Base-by-base conservation (phyloP, 2,329 filamentous ascomycete genomes). In the Fusarium verticillioides region DNA sequence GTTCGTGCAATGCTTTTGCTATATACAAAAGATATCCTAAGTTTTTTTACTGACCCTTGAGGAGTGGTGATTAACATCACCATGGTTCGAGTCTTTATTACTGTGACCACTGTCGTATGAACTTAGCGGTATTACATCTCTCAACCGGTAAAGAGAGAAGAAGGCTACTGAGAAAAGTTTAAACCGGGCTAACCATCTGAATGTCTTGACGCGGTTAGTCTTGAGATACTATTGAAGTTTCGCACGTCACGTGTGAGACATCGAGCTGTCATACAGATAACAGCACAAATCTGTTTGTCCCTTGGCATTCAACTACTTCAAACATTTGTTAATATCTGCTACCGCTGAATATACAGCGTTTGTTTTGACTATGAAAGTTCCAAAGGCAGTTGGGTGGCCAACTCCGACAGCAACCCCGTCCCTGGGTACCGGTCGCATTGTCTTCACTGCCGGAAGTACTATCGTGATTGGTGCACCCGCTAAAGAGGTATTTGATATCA, bases 371-470 rank as follows among this genome's bases (percentile, higher is more conserved):
- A 52, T 52, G 57, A 32, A 60, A 19, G 2, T 5, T 3, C 9
- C 11, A 39, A 50, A 18, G 13, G 57, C 43, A 4, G n/a, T 15
- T 23, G 43, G 34, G 10, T 60, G 34, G 43, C 18, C 43, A 21
- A 52, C 32, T 19, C 43, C 34, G 3, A 52, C 43, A 11, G 43
- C 43, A 32, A 60, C 34, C 5, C 34, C 43, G 6, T 60, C 57
- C 9, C 7, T 60, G 4, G 19, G 18, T 23, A 30, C n/a, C 1
- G 23, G 57, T 9, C 36, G 43, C 5, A 21, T 60, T 39, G 21
- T 60, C 13, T 60, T 39, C 26, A 52, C 43, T 5, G 16, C 43
- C 18, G 57, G 57, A 30, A 60, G 57, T 19, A 52, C 57, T 32
- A 52, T 50, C 10, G 13, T 8, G 4, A 39, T 60, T 11, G 18